A percentile compares a stretch with the other conserved stretches of the same genome.
phyloP scores from a whole-genome alignment of 805 yeast genomes.

The Jamesozyma rosinii region DNA sequence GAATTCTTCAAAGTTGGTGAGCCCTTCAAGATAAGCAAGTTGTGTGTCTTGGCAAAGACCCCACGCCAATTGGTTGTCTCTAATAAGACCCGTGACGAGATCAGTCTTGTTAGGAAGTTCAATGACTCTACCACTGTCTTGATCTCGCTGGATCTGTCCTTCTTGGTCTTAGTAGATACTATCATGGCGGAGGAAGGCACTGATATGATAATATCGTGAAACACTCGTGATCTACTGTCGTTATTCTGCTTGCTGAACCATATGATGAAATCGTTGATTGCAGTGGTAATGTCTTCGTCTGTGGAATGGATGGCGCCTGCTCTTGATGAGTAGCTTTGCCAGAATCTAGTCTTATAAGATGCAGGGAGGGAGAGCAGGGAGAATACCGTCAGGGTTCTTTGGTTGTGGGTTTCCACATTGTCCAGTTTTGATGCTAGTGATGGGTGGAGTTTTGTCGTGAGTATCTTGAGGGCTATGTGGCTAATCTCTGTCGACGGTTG shows the following conservation, averaged over 20 bases:
- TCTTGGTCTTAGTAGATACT: constrained; percentile 1
- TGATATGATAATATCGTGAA: constrained; percentile 4
- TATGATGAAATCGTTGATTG: constrained; percentile 34
- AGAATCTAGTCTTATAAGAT: constrained; percentile 10
- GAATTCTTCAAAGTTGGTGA: not conserved
- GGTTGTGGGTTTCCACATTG: not conserved
- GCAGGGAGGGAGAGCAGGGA: not conserved
- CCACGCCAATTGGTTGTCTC: constrained; percentile 8
- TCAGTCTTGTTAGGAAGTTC: constrained; percentile 7
- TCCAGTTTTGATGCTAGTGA: not conserved
- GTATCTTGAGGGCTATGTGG: not conserved
- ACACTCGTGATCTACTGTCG: constrained; percentile 2
- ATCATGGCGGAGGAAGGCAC: constrained; percentile 7
- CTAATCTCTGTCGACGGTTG: constrained; percentile 48
- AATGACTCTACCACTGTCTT: constrained; percentile 19
- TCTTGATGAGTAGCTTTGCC: constrained; percentile 47
- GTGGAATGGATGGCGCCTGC: constrained; percentile 51
- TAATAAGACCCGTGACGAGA: constrained; percentile 6
- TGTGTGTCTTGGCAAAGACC: constrained; percentile 5
- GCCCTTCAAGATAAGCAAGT: constrained; percentile 6
- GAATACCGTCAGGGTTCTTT: not conserved
- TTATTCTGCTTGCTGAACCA: constrained; percentile 17
- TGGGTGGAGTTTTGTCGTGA: not conserved
- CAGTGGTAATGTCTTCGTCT: constrained; percentile 35
- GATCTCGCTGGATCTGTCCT: constrained; percentile 25